Evolutionary conservation across 495 filamentous ascomycete species (phyloP).

Genomic region (Penicillium robsamsonii): DNA sequence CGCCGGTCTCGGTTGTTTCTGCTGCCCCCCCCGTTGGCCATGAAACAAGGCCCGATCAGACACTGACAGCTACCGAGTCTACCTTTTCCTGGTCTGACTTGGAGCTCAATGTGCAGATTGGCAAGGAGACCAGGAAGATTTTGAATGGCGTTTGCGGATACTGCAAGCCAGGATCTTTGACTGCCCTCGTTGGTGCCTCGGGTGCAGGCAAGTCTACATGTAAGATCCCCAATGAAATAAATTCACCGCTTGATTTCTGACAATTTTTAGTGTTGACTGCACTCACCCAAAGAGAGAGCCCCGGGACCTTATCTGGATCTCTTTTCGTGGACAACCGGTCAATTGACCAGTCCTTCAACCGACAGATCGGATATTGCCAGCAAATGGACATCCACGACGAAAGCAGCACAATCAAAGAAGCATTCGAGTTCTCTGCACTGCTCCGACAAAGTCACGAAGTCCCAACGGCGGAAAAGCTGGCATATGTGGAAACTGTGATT

Average conservation of each 20-base stretch:
- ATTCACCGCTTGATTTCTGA: background rate
- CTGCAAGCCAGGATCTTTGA: conserved; percentile 74
- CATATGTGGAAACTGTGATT: conserved; percentile 80
- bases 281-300: conserved; percentile 69
- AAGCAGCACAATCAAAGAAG: conserved; percentile 78
- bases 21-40: conserved; percentile 19
- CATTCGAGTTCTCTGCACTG: conserved; percentile 80
- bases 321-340: conserved; percentile 68
- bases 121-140: conserved; percentile 63
- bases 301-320: conserved; percentile 71
- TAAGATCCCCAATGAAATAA: conserved; percentile 13
- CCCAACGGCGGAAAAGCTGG: conserved; percentile 68
- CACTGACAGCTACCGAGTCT: conserved; percentile 50
- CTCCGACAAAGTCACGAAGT: conserved; percentile 71
- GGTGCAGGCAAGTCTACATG: conserved; percentile 88
- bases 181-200: conserved; percentile 80
- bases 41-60: conserved; percentile 22
- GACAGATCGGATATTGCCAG: conserved; percentile 79
- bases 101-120: conserved; percentile 62
- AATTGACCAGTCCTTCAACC: conserved; percentile 70
- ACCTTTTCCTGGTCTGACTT: conserved; percentile 52
- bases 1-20: conserved; percentile 22
- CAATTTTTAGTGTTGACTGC: conserved; percentile 61
- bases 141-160: conserved; percentile 71
- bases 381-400: conserved; percentile 87